phyloP scores from a whole-genome alignment of 1,284 basidiomycete species.

The Spongispora temasekensis region DNA sequence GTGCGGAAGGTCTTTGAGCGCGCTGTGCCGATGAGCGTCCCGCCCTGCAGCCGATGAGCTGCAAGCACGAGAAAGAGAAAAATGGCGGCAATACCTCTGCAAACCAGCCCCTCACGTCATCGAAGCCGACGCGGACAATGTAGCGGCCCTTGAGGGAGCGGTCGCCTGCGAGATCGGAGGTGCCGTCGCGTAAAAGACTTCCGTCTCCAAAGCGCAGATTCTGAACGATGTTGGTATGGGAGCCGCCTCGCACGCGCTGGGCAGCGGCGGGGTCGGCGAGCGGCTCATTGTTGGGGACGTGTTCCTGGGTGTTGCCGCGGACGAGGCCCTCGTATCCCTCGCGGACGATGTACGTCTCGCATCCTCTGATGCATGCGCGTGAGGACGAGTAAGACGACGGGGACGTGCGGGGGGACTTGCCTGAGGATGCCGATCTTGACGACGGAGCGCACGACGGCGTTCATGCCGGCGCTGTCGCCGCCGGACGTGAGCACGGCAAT shows the following conservation, averaged over 20 bases:
- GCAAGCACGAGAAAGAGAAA: neutral
- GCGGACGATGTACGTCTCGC: slow-evolving; percentile 90
- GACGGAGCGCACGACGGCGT: slow-evolving; percentile 89
- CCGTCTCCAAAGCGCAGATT: slow-evolving; percentile 92
- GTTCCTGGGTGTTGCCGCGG: slow-evolving; percentile 59
- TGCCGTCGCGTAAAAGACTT: slow-evolving; percentile 86
- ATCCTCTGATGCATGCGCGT: slow-evolving; percentile 61
- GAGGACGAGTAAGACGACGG: neutral
- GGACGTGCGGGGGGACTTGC: slow-evolving; percentile 45
- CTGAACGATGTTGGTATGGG: slow-evolving; percentile 49
- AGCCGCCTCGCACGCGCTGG: slow-evolving; percentile 20
- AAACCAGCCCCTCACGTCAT: slow-evolving; percentile 96
- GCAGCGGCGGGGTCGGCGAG: slow-evolving; percentile 24
- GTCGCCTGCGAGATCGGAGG: slow-evolving; percentile 68
- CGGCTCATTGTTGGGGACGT: slow-evolving; percentile 17
- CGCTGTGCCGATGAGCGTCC: slow-evolving; percentile 95
- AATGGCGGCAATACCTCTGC: slow-evolving; percentile 74
- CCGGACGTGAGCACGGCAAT: slow-evolving; percentile 94
- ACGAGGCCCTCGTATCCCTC: slow-evolving; percentile 98
- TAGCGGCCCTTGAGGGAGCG: slow-evolving; percentile 86
- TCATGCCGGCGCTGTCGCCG: slow-evolving; percentile 98
- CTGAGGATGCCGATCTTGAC: slow-evolving; percentile 89
- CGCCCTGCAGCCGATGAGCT: slow-evolving; percentile 61
- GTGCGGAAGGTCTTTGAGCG: slow-evolving; percentile 89
- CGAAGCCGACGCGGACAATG: slow-evolving; percentile 97